These are phyloP conservation scores for Ziziphus jujuba DNA, from an alignment of 306 rosid species.

Conservation along the genomic window DNA sequence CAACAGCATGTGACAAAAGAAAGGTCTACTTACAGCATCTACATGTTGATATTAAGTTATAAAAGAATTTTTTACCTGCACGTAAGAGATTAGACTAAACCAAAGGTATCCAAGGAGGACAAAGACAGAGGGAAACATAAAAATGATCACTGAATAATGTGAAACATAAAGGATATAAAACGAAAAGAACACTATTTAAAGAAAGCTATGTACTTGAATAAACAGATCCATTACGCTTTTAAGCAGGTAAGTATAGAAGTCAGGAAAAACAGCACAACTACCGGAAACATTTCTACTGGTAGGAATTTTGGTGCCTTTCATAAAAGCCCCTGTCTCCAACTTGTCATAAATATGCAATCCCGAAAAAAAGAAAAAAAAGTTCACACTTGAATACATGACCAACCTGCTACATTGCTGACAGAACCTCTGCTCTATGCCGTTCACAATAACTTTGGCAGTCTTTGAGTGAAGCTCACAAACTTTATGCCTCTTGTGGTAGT, in stretches of 20 bases:
- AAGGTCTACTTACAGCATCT: background rate
- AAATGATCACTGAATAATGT: background rate
- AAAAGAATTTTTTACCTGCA: conserved; percentile 11
- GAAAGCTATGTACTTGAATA: background rate
- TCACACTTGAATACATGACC: conserved; percentile 28
- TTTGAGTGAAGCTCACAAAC: conserved; percentile 93
- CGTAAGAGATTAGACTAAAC: conserved; percentile 9
- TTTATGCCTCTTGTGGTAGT: conserved; percentile 89
- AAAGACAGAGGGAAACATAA: conserved; percentile 3
- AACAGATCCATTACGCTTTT: background rate
- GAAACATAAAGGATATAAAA: background rate
- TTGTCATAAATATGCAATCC: conserved; percentile 2
- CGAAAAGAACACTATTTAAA: conserved; percentile 4
- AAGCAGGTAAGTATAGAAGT: background rate
- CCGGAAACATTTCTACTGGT: background rate
- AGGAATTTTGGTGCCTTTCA: background rate
- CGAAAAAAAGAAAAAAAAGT: conserved; percentile 14
- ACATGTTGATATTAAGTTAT: background rate
- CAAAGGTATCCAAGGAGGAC: conserved; percentile 5
- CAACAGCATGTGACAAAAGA: background rate
- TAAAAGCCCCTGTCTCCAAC: background rate
- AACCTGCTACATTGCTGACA: conserved; percentile 98
- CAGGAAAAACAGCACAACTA: background rate
- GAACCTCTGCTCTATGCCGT: conserved; percentile 83
- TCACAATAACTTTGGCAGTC: conserved; percentile 73